phyloP scores from a whole-genome alignment of 2,329 filamentous ascomycete genomes.

The Huntiella decipiens region DNA sequence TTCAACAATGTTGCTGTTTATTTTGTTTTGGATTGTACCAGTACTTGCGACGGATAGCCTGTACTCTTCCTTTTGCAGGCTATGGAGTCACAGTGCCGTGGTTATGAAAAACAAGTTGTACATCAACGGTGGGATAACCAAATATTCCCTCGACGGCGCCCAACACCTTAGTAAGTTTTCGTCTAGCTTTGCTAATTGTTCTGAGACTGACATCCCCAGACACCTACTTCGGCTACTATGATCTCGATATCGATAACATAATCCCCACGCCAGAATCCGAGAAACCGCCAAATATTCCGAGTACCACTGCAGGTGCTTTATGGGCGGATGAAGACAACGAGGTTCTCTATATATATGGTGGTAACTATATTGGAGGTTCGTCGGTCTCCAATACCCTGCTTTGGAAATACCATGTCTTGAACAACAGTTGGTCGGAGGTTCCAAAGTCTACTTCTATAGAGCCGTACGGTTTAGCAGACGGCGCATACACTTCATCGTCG shows the following conservation, averaged over 20 bases:
- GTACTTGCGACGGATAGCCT: not conserved
- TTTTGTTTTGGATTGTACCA: not conserved
- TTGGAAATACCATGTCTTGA: slow-evolving; percentile 37
- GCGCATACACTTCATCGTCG: slow-evolving; percentile 35
- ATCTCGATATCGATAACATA: slow-evolving; percentile 28
- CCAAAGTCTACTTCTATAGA: slow-evolving; percentile 22
- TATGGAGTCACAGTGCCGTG: slow-evolving; percentile 35
- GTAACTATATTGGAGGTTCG: slow-evolving; percentile 31
- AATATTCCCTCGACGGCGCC: too few relatives aligned
- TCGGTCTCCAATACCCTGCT: slow-evolving; percentile 24
- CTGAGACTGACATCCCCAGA: slow-evolving; percentile 8
- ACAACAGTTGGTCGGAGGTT: slow-evolving; percentile 29
- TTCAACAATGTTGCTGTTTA: not conserved
- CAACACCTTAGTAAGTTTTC: slow-evolving; percentile 21
- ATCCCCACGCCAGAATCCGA: slow-evolving; percentile 37
- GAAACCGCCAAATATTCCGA: slow-evolving; percentile 19
- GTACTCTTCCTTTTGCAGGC: not conserved
- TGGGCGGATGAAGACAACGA: slow-evolving; percentile 30
- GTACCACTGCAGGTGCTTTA: too few relatives aligned
- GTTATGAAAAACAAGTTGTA: slow-evolving; percentile 40
- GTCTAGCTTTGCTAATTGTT: too few relatives aligned
- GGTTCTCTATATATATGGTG: slow-evolving; percentile 42
- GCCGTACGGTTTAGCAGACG: slow-evolving; percentile 30
- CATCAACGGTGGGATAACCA: slow-evolving; percentile 37
- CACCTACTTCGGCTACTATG: slow-evolving; percentile 31